Base-by-base conservation (phyloP, 495 filamentous ascomycete species). In the Rostrohypoxylon terebratum region DNA sequence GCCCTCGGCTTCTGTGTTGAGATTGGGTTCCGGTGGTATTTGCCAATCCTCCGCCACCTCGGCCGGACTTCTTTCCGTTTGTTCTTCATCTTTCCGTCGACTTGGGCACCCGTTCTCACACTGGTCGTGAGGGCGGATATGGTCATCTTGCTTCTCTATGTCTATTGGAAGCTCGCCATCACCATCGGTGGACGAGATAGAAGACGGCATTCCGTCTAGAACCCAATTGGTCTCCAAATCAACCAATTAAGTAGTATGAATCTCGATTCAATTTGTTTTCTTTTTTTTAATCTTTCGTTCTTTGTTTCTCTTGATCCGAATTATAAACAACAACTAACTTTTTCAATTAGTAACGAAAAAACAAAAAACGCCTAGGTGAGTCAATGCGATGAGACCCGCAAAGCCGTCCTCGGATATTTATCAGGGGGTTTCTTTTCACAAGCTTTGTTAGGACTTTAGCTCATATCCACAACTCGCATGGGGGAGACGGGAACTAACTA, bases 1-100 rank as follows among this genome's bases (percentile, higher is more conserved):
- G 6, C 70, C 73, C 13, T 70, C 61, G 38, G 77, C 75, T n/a
- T 76, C 62, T 13, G 71, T 58, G 44, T 78, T 51, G 18, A 77
- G 63, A 5, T 73, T 73, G 20, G 74, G 69, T 10, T 76, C 75
- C 44, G 73, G 58, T 18, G 55, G 34, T 21, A 69, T 66, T 13
- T 63, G 68, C 74, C 71, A 78, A 31, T 76, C 61, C 4, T 71
- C 71, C 4, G 40, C 25, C 20, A 8, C 50, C 14, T 65, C 73
- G 6, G 42, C 45, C 36, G 58, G 58, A 23, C 31, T 38, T 13
- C 47, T 33, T 9, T 36, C 33, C 33, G 20, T 16, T 34, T 14
- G 44, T 6, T 59, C 68, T 14, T 66, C 71, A 21, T 68, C 63
- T 34, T 53, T 62, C 14, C 8, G 47, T 33, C 11, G 47, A 10